Evolutionary conservation across 768 basidiomycete genomes (phyloP).

Genomic region (Cystofilobasidium ferigula): DNA sequence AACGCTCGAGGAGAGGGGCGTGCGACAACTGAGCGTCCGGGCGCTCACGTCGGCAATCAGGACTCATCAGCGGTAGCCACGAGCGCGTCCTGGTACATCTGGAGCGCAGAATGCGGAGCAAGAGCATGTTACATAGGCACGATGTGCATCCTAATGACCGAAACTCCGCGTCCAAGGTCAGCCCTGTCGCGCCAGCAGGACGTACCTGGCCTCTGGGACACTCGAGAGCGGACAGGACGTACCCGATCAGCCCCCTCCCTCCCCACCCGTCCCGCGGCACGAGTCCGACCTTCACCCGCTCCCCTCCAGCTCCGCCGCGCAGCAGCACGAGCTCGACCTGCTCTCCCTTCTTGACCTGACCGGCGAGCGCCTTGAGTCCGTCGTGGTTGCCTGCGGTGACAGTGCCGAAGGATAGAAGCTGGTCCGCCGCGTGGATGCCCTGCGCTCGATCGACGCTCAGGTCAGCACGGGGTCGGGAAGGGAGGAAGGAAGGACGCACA

Average conservation of each 20-base stretch:
- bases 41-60: conserved; percentile 41
- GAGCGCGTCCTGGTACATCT: too few relatives aligned
- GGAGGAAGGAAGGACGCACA: background rate
- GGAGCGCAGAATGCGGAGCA: too few relatives aligned
- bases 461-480: background rate
- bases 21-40: too few relatives aligned
- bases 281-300: background rate
- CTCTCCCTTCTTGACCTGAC: conserved; percentile 10
- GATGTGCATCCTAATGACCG: conserved; percentile 4
- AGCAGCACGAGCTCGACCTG: conserved; percentile 13
- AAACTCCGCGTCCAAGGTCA: too few relatives aligned
- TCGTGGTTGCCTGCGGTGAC: conserved; percentile 8
- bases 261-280: conserved; percentile 23
- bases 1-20: too few relatives aligned
- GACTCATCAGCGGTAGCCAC: background rate
- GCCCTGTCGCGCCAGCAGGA: background rate
- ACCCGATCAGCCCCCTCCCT: conserved; percentile 24
- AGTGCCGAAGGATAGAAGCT: conserved; percentile 9
- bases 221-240: background rate
- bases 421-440: conserved; percentile 17
- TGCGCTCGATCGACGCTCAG: background rate
- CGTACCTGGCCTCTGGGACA: background rate
- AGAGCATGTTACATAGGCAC: background rate
- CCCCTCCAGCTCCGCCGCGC: background rate
- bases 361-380: conserved; percentile 17